Base-by-base conservation (phyloP, 345 rosid species). In the Gossypium thurberi region DNA sequence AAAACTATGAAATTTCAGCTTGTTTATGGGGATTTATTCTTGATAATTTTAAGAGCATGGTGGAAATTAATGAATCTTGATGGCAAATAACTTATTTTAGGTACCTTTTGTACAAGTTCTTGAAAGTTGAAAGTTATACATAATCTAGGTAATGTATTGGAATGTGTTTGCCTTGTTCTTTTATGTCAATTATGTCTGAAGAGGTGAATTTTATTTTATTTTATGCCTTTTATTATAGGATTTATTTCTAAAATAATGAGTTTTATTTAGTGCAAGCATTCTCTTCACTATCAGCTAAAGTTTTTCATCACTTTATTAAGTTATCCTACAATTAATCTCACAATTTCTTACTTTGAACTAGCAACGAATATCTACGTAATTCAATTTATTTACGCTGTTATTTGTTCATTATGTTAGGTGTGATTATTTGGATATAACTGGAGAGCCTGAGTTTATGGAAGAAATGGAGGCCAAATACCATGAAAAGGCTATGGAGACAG, bases 391-490 rank as follows among this genome's bases (percentile, higher is more conserved):
- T 3, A 28, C 26, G 1, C 11, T 26, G 23, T 51, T 20, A 7
- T 33, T 43, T 69, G 8, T 63, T 55, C 6, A 53, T n/a, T 23
- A 42, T 48, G 15, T 37, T 79, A 85, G 94, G 75, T 87, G 93
- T 76, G 96, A 94, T 84, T 94, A 94, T 83, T 79, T 94, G 91
- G 97, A 94, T 82, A 94, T 88, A 72, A 81, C 88, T 82, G 98
- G 98, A 66, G 96, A 94, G 78, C 94, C 97, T 18, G 97, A 91
- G 85, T 94, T 91, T 70, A 91, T 91, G 93, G 97, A 91, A 88
- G 82, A 78, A 71, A 81, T 87, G 87, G 93, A 90, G 85, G 89
- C 82, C 25, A 77, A 79, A 33, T 90, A 84, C 80, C 96, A 94
- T 48, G 90, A 84, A 44, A 84, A 78, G 78, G 97, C 96, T 1